A percentile compares a stretch with the other conserved stretches of the same genome.
These are phyloP conservation scores for Leccinum uliginosum DNA, from an alignment of 768 basidiomycete genomes.

Conservation along the genomic window DNA sequence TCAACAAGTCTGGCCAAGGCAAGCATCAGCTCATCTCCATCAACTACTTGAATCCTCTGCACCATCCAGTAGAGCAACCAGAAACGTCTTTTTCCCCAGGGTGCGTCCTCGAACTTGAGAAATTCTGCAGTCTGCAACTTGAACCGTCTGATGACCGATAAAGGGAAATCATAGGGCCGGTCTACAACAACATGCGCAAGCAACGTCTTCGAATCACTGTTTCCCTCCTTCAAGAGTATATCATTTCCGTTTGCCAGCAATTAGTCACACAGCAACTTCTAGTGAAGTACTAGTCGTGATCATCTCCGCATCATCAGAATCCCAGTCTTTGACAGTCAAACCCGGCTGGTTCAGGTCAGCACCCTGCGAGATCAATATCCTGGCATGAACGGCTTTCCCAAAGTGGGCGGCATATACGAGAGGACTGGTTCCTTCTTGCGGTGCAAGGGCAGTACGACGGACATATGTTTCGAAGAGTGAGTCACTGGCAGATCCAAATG, in stretches of 20 bases:
- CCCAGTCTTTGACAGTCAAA: background rate
- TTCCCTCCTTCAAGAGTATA: background rate
- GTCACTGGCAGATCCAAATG: constrained; percentile 1
- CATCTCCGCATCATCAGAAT: background rate
- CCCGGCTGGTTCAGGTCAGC: background rate
- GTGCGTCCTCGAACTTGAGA: background rate
- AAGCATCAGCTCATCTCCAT: background rate
- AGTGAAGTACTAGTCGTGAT: background rate
- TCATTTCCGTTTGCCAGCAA: background rate
- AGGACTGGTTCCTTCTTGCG: background rate
- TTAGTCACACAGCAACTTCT: background rate
- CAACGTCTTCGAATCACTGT: background rate
- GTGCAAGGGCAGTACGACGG: background rate
- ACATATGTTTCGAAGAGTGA: background rate
- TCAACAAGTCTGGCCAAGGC: background rate
- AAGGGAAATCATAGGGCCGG: background rate
- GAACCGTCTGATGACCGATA: too few relatives aligned
- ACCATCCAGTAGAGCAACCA: background rate
- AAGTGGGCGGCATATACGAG: constrained; percentile 5
- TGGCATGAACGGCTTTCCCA: background rate
- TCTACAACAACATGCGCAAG: background rate
- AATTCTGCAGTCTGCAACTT: too few relatives aligned
- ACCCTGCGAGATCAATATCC: background rate
- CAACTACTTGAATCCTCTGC: background rate
- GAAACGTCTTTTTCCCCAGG: background rate